Conservation (phyloP, 305 asterid genomes). For the Rubia peregrina region DNA sequence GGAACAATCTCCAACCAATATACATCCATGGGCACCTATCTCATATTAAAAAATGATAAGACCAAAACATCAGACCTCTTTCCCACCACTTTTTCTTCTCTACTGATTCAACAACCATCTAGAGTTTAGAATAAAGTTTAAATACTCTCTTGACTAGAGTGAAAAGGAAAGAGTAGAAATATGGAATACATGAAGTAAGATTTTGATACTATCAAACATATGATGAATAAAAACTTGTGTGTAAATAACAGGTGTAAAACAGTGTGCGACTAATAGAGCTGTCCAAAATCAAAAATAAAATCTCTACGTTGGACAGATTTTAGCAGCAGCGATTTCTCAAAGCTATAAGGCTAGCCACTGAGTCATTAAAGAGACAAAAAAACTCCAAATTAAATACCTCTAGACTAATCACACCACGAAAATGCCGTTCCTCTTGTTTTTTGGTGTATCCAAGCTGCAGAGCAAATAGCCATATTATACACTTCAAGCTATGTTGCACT, state of each 20-base stretch:
- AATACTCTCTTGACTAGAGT: not conserved
- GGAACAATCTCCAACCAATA: not conserved
- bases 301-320: not conserved
- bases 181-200: not conserved
- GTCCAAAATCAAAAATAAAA: not conserved
- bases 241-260: not conserved
- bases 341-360: not conserved
- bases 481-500: not conserved
- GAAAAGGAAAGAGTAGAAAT: not conserved
- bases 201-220: not conserved
- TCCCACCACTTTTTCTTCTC: no score
- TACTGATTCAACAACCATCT: no score
- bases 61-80: not conserved
- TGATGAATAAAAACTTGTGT: not conserved
- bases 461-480: conserved; percentile 12
- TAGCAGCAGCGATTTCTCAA: not conserved
- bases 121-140: no score
- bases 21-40: not conserved
- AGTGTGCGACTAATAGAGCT: not conserved
- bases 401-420: conserved; percentile 87
- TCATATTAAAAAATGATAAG: not conserved
- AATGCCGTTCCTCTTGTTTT: conserved; percentile 87
- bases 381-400: conserved; percentile 42
- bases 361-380: not conserved
- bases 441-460: conserved; percentile 97